A percentile compares a stretch with the other conserved stretches of the same genome.
These are phyloP conservation scores for Psidium friedrichsthalianum DNA, from an alignment of 345 rosid genomes.

Conservation along the genomic window DNA sequence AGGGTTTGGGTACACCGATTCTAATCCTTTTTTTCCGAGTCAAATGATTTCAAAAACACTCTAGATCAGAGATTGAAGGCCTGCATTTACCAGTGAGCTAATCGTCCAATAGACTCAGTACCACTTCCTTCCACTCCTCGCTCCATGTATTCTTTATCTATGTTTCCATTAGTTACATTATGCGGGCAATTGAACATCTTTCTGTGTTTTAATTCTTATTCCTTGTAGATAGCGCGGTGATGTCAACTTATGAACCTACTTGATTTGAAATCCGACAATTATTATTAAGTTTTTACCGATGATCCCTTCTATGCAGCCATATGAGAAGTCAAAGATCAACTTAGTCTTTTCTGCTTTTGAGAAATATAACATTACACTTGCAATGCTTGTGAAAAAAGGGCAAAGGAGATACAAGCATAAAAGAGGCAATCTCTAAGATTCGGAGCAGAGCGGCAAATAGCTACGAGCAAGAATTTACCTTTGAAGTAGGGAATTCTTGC, in stretches of 20 bases:
- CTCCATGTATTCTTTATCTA: neutral
- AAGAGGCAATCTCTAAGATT: neutral
- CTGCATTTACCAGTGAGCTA: neutral
- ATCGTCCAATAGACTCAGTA: neutral
- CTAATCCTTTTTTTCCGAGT: neutral
- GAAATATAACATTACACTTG: neutral
- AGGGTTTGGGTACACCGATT: neutral
- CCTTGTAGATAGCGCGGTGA: neutral
- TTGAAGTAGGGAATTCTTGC: constrained; percentile 80
- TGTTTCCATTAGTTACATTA: neutral
- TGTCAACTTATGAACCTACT: neutral
- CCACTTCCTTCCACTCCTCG: neutral
- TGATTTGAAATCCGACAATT: neutral
- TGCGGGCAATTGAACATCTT: neutral
- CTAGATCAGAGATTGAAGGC: neutral
- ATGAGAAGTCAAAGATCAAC: neutral
- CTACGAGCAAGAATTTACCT: constrained; percentile 24
- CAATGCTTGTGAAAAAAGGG: neutral
- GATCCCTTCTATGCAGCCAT: neutral
- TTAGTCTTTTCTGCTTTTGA: neutral
- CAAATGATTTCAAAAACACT: neutral
- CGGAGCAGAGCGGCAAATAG: neutral
- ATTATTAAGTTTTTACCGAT: neutral
- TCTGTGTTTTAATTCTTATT: neutral
- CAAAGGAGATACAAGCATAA: neutral